phyloP scores from a whole-genome alignment of 306 rosid species.

The cucumber (Cucumis sativus) region Cucumber_9930_V3 NC_026658.2:10921001-10921500 shows the following conservation, averaged over 20 bases:
- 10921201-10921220: conserved; percentile 85
- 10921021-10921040: conserved; percentile 77
- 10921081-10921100: conserved; percentile 58
- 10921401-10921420: conserved; percentile 77
- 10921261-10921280: conserved; percentile 87
- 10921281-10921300: conserved; percentile 73
- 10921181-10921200: conserved; percentile 81
- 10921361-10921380: conserved; percentile 73
- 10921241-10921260: conserved; percentile 75
- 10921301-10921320: conserved; percentile 69
- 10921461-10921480: conserved; percentile 86
- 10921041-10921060: conserved; percentile 66
- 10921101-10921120: conserved; percentile 65
- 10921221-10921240: conserved; percentile 70
- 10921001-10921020: conserved; percentile 87
- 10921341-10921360: conserved; percentile 29
- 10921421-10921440: conserved; percentile 69
- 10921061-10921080: conserved; percentile 63
- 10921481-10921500: conserved; percentile 75
- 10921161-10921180: conserved; percentile 76
- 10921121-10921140: conserved; percentile 71
- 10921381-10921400: conserved; percentile 81
- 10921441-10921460: conserved; percentile 84
- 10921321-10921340: conserved; percentile 66
- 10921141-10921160: conserved; percentile 92